Evolutionary conservation across 2,329 filamentous ascomycete genomes (phyloP).

Genomic region (Ascomycota sp.): DNA sequence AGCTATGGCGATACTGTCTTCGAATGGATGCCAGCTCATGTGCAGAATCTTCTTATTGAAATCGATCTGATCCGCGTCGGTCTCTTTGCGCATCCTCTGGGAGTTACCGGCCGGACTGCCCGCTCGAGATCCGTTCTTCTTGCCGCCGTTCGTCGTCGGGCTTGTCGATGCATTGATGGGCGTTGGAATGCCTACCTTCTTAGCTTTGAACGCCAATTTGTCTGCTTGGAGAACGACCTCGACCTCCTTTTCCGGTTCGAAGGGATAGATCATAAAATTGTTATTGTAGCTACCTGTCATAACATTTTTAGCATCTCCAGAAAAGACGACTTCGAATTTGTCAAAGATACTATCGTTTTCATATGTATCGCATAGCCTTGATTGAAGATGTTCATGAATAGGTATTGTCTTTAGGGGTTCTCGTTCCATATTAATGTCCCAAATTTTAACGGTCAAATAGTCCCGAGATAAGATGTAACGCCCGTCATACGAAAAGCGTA

Average conservation of each 20-base stretch:
- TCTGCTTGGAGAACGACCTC: constrained; percentile 95
- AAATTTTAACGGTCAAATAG: constrained; percentile 97
- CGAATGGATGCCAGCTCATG: constrained; percentile 99
- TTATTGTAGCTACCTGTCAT: constrained; percentile 99
- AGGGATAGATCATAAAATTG: constrained; percentile 99
- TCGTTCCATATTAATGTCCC: constrained; percentile 98
- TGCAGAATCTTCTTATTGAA: constrained; percentile 99
- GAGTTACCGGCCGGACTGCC: constrained; percentile 63
- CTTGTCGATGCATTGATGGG: constrained; percentile 76
- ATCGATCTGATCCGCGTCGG: constrained; percentile 96
- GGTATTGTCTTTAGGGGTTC: constrained; percentile 96
- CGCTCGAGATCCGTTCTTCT: constrained; percentile 76
- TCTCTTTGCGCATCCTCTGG: constrained; percentile 95
- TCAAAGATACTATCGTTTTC: constrained; percentile 99
- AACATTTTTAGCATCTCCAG: constrained; percentile 92
- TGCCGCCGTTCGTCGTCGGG: constrained; percentile 51
- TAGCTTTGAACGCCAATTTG: constrained; percentile 98
- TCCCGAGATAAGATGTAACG: constrained; percentile 94
- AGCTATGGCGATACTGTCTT: constrained; percentile 98
- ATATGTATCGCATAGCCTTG: constrained; percentile 89
- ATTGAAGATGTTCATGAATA: constrained; percentile 90
- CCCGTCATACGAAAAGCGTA: constrained; percentile 90
- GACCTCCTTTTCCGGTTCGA: constrained; percentile 85
- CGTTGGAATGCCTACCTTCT: constrained; percentile 95
- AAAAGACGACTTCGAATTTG: constrained; percentile 99